Evolutionary conservation across 768 basidiomycete genomes (phyloP).

Genomic region (Termitomyces sp.): DNA sequence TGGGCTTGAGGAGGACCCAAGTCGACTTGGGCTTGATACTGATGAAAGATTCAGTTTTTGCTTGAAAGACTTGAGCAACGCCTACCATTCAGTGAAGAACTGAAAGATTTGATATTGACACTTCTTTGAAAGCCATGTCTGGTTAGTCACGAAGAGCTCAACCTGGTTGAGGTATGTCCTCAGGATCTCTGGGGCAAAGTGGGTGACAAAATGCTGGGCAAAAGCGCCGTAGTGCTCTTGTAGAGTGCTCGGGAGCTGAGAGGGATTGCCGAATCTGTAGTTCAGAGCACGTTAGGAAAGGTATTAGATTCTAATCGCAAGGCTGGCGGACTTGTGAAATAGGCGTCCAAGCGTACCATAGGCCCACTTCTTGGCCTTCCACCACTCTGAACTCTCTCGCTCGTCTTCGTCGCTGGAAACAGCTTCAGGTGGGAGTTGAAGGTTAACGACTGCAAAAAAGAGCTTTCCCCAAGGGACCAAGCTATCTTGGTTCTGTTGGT

Average conservation of each 20-base stretch:
- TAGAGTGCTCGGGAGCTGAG: slow-evolving; percentile 73
- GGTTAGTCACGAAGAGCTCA: slow-evolving; percentile 67
- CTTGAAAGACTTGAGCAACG: slow-evolving; percentile 1
- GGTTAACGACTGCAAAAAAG: slow-evolving; percentile 73
- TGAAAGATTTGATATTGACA: slow-evolving; percentile 79
- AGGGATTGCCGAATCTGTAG: slow-evolving; percentile 76
- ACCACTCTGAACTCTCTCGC: slow-evolving; percentile 79
- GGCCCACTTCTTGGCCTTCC: slow-evolving; percentile 93
- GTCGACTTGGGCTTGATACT: slow-evolving; percentile 94
- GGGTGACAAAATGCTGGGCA: slow-evolving; percentile 69
- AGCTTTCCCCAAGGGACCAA: slow-evolving; percentile 87
- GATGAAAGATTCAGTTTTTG: background rate
- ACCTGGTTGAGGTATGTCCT: slow-evolving; percentile 71
- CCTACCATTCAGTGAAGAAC: slow-evolving; percentile 87
- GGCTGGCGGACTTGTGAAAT: slow-evolving; percentile 56
- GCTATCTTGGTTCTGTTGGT: slow-evolving; percentile 71
- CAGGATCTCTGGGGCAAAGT: slow-evolving; percentile 85
- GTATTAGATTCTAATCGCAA: background rate
- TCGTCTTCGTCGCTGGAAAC: slow-evolving; percentile 73
- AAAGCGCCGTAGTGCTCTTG: slow-evolving; percentile 66
- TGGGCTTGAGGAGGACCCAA: slow-evolving; percentile 84
- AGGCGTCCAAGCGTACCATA: slow-evolving; percentile 74
- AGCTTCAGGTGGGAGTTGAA: slow-evolving; percentile 58
- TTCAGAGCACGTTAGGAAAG: background rate
- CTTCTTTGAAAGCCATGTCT: slow-evolving; percentile 78